phyloP scores from a whole-genome alignment of 202 grass and related monocot genomes.

The Setaria italica region DNA sequence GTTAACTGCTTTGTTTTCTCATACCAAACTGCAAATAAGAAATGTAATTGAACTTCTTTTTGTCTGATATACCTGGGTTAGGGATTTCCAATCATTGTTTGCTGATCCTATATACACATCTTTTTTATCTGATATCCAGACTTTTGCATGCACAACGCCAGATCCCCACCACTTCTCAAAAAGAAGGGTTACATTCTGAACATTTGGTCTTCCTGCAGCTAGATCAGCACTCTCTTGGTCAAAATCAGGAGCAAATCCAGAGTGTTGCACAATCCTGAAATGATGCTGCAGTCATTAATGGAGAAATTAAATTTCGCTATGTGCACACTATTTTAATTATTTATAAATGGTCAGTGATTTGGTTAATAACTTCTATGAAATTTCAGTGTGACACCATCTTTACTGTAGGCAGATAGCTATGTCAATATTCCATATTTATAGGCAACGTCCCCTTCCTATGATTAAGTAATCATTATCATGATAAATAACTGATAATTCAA shows the following conservation, averaged over 20 bases:
- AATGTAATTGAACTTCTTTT: background rate
- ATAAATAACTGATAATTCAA: background rate
- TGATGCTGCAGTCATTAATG: slow-evolving; percentile 20
- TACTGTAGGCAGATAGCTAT: background rate
- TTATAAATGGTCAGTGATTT: background rate
- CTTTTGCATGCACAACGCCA: slow-evolving; percentile 89
- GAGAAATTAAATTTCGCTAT: background rate
- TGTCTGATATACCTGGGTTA: slow-evolving; percentile 71
- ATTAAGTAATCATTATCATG: background rate
- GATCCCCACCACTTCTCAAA: slow-evolving; percentile 88
- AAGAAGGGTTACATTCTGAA: slow-evolving; percentile 82
- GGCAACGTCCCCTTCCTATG: too few species aligned
- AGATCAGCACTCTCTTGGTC: slow-evolving; percentile 82
- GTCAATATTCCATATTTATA: background rate
- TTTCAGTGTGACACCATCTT: background rate
- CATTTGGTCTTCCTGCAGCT: slow-evolving; percentile 81
- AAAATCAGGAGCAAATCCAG: slow-evolving; percentile 83
- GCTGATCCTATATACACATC: slow-evolving; percentile 92
- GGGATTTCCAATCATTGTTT: slow-evolving; percentile 99
- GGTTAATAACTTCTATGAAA: background rate
- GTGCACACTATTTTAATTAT: background rate
- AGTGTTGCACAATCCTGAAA: slow-evolving; percentile 89
- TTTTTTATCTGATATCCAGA: slow-evolving; percentile 90
- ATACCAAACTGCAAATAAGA: background rate
- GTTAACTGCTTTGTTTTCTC: background rate